A percentile compares a stretch with the other conserved stretches of the same genome.
Conservation (phyloP, 2,329 filamentous ascomycete species). For the Aspergillus hortae region DNA sequence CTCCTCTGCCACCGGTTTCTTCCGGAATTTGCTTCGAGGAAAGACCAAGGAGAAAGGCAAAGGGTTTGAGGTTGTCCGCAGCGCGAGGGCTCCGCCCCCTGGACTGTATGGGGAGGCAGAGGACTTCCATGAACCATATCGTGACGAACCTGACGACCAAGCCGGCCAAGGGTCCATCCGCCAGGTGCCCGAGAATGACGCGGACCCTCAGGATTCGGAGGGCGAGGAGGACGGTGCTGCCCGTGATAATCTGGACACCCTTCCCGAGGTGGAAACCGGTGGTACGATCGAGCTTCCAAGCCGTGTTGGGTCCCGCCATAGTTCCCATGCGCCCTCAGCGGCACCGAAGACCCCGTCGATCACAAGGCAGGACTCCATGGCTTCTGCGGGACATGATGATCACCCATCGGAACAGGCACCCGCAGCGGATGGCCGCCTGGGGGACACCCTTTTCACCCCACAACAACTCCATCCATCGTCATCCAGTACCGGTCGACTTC, state of each 20-base stretch:
- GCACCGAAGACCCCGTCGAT: slow-evolving; percentile 30
- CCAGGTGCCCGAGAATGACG: slow-evolving; percentile 3
- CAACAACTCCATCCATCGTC: slow-evolving; percentile 24
- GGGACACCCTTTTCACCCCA: slow-evolving; percentile 8
- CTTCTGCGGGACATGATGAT: slow-evolving; percentile 13
- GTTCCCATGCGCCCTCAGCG: slow-evolving; percentile 44
- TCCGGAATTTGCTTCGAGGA: slow-evolving; percentile 72
- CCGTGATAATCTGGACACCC: slow-evolving; percentile 41
- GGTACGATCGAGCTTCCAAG: slow-evolving; percentile 62
- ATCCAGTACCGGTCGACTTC: slow-evolving; percentile 35
- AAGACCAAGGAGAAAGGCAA: slow-evolving; percentile 94
- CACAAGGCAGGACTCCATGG: slow-evolving; percentile 67
- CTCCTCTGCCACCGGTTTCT: slow-evolving; percentile 84
- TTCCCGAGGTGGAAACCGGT: slow-evolving; percentile 60
- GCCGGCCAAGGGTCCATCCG: slow-evolving; percentile 20
- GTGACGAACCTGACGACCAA: slow-evolving; percentile 47
- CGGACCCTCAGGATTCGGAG: slow-evolving; percentile 4
- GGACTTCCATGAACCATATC: slow-evolving; percentile 63
- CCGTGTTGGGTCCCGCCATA: slow-evolving; percentile 59
- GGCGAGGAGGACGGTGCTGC: slow-evolving; percentile 9
- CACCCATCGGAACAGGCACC: slow-evolving; percentile 10
- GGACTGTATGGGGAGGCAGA: slow-evolving; percentile 57
- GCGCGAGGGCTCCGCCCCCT: slow-evolving; percentile 76
- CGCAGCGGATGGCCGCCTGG: slow-evolving; percentile 14
- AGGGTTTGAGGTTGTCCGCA: slow-evolving; percentile 94